These are phyloP conservation scores for Quercus tomentella DNA, from an alignment of 331 rosid genomes.

Conservation along the genomic window DNA sequence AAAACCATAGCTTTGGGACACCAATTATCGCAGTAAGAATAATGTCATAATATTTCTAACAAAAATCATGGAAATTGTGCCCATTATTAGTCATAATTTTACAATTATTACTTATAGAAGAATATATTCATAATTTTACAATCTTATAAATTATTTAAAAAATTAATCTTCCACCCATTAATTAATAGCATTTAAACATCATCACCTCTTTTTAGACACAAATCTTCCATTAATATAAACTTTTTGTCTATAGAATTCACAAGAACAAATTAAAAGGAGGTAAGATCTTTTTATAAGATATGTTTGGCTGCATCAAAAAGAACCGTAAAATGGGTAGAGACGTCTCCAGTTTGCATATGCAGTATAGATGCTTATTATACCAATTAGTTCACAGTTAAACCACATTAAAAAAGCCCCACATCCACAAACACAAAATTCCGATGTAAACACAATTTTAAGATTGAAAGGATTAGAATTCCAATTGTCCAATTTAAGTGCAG, in stretches of 20 bases:
- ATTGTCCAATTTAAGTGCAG: not conserved
- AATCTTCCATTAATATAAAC: not conserved
- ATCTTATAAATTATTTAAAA: not conserved
- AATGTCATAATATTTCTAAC: no score
- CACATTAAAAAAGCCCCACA: not conserved
- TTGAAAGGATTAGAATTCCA: not conserved
- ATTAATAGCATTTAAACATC: not conserved
- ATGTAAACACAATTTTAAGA: not conserved
- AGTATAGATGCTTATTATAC: not conserved
- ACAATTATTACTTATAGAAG: no score
- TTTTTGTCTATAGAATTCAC: not conserved
- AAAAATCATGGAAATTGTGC: no score
- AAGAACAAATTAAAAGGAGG: not conserved
- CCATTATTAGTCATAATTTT: no score
- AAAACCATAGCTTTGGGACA: not conserved
- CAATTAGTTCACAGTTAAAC: not conserved
- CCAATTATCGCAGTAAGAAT: not conserved
- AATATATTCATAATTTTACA: constrained; percentile 2
- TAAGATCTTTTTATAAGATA: not conserved
- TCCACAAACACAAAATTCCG: not conserved
- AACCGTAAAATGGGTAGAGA: not conserved
- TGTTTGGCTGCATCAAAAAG: not conserved
- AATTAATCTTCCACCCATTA: not conserved
- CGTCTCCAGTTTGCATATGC: not conserved
- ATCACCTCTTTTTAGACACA: constrained; percentile 1